Evolutionary conservation across 1,284 basidiomycete species (phyloP).

Genomic region (Coniferiporia weirii): DNA sequence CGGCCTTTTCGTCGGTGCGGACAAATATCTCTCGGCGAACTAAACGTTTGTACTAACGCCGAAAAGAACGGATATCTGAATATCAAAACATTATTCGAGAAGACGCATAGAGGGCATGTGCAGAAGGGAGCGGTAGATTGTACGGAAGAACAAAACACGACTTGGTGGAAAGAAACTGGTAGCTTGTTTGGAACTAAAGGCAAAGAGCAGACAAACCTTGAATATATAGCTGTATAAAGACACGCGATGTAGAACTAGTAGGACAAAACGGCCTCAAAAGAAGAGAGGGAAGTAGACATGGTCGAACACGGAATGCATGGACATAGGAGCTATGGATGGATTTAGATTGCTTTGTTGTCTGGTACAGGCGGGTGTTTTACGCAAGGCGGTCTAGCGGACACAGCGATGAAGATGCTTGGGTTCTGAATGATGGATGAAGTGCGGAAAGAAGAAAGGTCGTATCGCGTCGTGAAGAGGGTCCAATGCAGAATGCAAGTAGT

Average conservation of each 20-base stretch:
- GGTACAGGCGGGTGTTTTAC: conserved; percentile 7
- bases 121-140: neutral
- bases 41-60: too few relatives aligned
- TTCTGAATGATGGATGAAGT: neutral
- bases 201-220: neutral
- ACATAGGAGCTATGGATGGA: neutral
- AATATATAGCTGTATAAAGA: conserved; percentile 16
- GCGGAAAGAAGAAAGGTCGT: conserved; percentile 1
- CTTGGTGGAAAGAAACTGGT: neutral
- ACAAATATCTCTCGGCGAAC: too few relatives aligned
- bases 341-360: conserved; percentile 7
- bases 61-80: neutral
- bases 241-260: neutral
- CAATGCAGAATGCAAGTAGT: conserved; percentile 1
- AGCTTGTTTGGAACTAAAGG: neutral
- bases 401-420: conserved; percentile 1
- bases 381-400: neutral
- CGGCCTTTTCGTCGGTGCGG: too few relatives aligned
- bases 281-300: neutral
- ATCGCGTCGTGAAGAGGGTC: conserved; percentile 5
- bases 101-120: neutral
- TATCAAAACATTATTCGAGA: neutral
- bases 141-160: neutral
- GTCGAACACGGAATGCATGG: neutral
- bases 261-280: conserved; percentile 8